Percentiles rank a stretch among this genome's conserved stretches.
phyloP scores from a whole-genome alignment of 768 basidiomycete species.

The Guyanaporus albipodus region DNA sequence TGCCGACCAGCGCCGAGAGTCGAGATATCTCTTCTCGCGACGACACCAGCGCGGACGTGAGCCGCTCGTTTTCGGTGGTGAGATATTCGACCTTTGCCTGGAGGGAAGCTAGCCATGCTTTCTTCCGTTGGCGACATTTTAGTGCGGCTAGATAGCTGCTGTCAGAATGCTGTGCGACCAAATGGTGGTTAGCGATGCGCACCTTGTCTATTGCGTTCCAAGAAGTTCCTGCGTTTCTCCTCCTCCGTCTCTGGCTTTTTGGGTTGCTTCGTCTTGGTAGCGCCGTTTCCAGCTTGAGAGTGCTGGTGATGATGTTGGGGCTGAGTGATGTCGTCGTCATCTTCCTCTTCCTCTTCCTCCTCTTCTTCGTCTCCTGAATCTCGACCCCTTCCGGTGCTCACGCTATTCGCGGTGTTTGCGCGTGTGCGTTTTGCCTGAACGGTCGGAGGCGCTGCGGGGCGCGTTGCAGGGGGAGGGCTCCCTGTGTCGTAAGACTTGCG shows the following conservation, averaged over 20 bases:
- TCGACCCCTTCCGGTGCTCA: conserved; percentile 34
- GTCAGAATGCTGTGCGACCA: conserved; percentile 4
- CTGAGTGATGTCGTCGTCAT: conserved; percentile 31
- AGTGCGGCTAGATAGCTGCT: conserved; percentile 71
- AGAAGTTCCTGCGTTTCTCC: conserved; percentile 94
- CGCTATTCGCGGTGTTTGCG: conserved; percentile 32
- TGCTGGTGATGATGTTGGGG: conserved; percentile 22
- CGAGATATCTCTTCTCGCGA: conserved; percentile 91
- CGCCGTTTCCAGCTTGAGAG: conserved; percentile 2
- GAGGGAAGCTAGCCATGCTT: conserved; percentile 91
- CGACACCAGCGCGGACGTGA: conserved; percentile 79
- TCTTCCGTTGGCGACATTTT: conserved; percentile 98
- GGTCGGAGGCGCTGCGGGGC: conserved; percentile 23
- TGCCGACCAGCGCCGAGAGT: conserved; percentile 67
- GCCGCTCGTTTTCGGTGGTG: conserved; percentile 90
- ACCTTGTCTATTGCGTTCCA: conserved; percentile 98
- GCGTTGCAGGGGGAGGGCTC: conserved; percentile 32
- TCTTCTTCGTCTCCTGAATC: conserved; percentile 34
- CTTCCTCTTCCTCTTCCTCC: conserved; percentile 40
- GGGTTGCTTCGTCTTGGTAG: conserved; percentile 23
- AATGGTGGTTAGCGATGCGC: background rate
- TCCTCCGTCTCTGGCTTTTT: conserved; percentile 97
- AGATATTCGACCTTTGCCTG: conserved; percentile 94
- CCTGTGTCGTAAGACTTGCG: conserved; percentile 58
- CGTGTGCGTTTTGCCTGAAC: conserved; percentile 36